A percentile compares a stretch with the other conserved stretches of the same genome.
phyloP scores from a whole-genome alignment of 768 basidiomycete genomes.

The Suillus paluster region DNA sequence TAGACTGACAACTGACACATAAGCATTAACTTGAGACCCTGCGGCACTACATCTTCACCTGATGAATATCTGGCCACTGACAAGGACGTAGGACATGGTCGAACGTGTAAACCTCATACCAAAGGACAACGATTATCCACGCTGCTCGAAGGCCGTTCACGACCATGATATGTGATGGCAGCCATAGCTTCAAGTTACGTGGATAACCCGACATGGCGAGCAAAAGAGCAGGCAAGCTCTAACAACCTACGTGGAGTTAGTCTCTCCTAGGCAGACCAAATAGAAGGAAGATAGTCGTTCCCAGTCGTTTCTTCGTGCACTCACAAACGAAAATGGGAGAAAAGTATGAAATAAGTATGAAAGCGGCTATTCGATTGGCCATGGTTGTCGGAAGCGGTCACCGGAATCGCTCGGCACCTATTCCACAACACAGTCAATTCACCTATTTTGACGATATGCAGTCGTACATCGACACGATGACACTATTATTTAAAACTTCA shows the following conservation, averaged over 20 bases:
- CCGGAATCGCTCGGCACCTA: too few relatives aligned
- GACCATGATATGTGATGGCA: conserved; percentile 28
- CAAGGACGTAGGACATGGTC: conserved; percentile 50
- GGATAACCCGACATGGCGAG: neutral
- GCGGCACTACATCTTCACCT: conserved; percentile 28
- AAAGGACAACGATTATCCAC: conserved; percentile 69
- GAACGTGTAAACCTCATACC: conserved; percentile 73
- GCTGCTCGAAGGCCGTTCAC: conserved; percentile 53
- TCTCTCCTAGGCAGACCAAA: too few relatives aligned
- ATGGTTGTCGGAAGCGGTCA: too few relatives aligned
- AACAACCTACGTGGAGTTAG: too few relatives aligned
- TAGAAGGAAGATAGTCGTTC: neutral
- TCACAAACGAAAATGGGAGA: neutral
- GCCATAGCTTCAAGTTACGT: neutral
- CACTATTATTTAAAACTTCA: neutral
- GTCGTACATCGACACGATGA: too few relatives aligned
- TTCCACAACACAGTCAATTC: too few relatives aligned
- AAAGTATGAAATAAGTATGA: too few relatives aligned
- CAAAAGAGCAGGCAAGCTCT: neutral
- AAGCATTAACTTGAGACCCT: conserved; percentile 17
- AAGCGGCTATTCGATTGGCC: too few relatives aligned
- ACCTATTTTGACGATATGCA: too few relatives aligned
- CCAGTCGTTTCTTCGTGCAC: neutral
- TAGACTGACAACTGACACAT: conserved; percentile 1
- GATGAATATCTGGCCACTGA: conserved; percentile 59